A percentile compares a stretch with the other conserved stretches of the same genome.
phyloP scores from a whole-genome alignment of 805 yeast species.

The Saccharomycodes ludwigii region DNA sequence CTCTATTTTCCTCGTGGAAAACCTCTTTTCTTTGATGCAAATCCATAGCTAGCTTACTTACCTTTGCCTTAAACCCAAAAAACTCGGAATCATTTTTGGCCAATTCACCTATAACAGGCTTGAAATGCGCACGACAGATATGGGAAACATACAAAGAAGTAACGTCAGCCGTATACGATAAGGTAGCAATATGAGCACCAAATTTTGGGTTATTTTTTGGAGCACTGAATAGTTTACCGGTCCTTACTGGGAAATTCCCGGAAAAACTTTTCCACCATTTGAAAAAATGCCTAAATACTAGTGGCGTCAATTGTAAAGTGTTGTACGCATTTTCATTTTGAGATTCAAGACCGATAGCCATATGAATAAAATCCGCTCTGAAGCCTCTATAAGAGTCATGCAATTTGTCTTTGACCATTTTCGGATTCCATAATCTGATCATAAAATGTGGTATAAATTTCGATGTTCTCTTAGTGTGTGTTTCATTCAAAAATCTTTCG shows the following conservation, averaged over 20 bases:
- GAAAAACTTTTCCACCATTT: slow-evolving; percentile 81
- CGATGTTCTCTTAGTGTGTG: slow-evolving; percentile 28
- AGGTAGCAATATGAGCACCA: slow-evolving; percentile 61
- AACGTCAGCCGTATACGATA: slow-evolving; percentile 65
- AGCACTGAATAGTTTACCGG: slow-evolving; percentile 59
- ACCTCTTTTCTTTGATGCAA: slow-evolving; percentile 50
- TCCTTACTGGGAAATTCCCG: slow-evolving; percentile 70
- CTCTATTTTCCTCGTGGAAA: slow-evolving; percentile 31
- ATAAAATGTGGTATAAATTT: slow-evolving; percentile 49
- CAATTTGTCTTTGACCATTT: slow-evolving; percentile 29
- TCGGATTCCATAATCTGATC: slow-evolving; percentile 45
- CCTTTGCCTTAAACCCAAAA: slow-evolving; percentile 61
- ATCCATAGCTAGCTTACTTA: slow-evolving; percentile 46
- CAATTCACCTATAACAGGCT: slow-evolving; percentile 28
- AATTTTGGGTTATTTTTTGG: slow-evolving; percentile 48
- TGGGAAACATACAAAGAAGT: slow-evolving; percentile 68
- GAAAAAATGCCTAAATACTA: slow-evolving; percentile 53
- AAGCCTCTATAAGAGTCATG: slow-evolving; percentile 79
- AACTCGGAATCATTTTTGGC: slow-evolving; percentile 33
- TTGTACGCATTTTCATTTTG: slow-evolving; percentile 38
- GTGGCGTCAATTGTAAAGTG: slow-evolving; percentile 67
- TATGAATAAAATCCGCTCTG: slow-evolving; percentile 71
- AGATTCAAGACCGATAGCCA: slow-evolving; percentile 47
- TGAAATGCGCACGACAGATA: slow-evolving; percentile 41
- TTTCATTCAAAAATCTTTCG: slow-evolving; percentile 31